A percentile compares a stretch with the other conserved stretches of the same genome.
Evolutionary conservation across 371 early-diverging fungal genomes (phyloP).

Genomic region (Syncephalastrum racemosum): DNA sequence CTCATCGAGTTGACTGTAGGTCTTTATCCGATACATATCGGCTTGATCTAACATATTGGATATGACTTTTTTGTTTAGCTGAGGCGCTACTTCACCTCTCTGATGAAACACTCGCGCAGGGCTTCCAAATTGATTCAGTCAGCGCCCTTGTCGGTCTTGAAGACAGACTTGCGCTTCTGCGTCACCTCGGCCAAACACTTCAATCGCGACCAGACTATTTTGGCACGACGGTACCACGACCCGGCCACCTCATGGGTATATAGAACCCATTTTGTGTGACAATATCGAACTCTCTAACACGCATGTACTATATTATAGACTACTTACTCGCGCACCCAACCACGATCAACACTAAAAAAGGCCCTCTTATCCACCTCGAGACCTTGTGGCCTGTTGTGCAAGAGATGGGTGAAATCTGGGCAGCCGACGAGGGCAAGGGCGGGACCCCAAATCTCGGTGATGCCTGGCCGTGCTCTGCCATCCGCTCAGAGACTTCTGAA

Average conservation of each 20-base stretch:
- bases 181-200: slow-evolving; percentile 63
- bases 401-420: slow-evolving; percentile 45
- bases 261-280: slow-evolving; percentile 9
- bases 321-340: slow-evolving; percentile 32
- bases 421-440: slow-evolving; percentile 68
- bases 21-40: not conserved
- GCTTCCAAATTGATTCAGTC: slow-evolving; percentile 75
- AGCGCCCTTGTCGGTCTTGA: slow-evolving; percentile 85
- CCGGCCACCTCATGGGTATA: slow-evolving; percentile 78
- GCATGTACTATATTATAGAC: slow-evolving; percentile 24
- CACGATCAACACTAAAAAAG: slow-evolving; percentile 26
- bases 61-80: slow-evolving; percentile 27
- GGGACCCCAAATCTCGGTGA: slow-evolving; percentile 71
- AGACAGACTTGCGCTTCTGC: slow-evolving; percentile 72
- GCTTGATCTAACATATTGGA: not conserved
- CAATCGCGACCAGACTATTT: slow-evolving; percentile 63
- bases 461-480: slow-evolving; percentile 76
- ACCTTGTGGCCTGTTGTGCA: slow-evolving; percentile 75
- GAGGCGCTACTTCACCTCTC: slow-evolving; percentile 55
- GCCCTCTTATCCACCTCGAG: slow-evolving; percentile 28
- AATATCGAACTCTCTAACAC: not conserved
- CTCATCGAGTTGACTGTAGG: slow-evolving; percentile 73
- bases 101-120: slow-evolving; percentile 52
- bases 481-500: slow-evolving; percentile 11
- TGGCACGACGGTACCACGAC: slow-evolving; percentile 56